Evolutionary conservation across 129 eudicot genomes (phyloP), one percentile per base, ranked within the genome.

Genomic region (Saussurea involucrata): DNA sequence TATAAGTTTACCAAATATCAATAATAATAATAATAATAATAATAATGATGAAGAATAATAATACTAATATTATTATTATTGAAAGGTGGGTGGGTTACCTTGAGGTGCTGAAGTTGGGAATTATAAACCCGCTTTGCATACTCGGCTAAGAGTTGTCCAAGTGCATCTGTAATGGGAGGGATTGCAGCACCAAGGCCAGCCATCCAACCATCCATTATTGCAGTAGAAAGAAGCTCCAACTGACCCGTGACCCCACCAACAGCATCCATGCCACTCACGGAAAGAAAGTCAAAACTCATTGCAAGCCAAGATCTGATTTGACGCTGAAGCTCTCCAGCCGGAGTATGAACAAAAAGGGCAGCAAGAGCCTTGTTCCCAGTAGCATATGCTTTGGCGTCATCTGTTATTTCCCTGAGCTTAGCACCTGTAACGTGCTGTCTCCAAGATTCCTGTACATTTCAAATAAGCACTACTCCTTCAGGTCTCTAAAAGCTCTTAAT

Each of bases 121-220:
- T 81, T 91, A 77, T 89, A 95, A 28, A 95, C 97, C 31, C 97
- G 86, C 63, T 86, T 95, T 66, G 97, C 92, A 81, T 95, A 95
- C 86, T 95, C 97, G 9, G 89, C 90, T 63, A 95, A 84, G 37
- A 95, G 94, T 77, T 89, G 98, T 28, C 98, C 98, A 78, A 95
- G 98, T 22, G 98, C 98, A 86, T 95, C 98, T 28, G 98, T 95
- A 72, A 68, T 33, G 12, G 97, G 98, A 82, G 97, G 97, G 42
- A 78, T 73, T 8, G 98, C 98, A 76, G 95, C 93, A 77, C 98
- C 98, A 72, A 95, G 98, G 15, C 98, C 98, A 71, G 98, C 98
- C 98, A 95, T 95, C 98, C 98, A 95, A 64, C 98, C 98, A 66
- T 95, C 98, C 96, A 92, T 95, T 69, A 95, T 95, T 72, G 98